Evolutionary conservation across 208 protist species (phyloP).

Genomic region (Acanthamoeba quina): DNA sequence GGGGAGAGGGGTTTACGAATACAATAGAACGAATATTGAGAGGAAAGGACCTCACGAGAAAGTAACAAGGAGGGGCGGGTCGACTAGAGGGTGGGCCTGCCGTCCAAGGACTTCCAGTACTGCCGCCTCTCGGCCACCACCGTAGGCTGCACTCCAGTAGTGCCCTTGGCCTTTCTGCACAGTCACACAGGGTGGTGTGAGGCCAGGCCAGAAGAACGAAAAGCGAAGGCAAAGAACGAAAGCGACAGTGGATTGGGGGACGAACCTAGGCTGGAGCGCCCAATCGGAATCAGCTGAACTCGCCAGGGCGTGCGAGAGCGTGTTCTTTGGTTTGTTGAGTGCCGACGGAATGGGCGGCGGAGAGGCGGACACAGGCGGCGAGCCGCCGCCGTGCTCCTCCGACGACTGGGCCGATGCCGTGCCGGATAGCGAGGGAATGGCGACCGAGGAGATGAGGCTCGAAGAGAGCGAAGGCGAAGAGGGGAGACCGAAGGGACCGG

Average conservation of each 20-base stretch:
- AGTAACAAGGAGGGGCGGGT: no score
- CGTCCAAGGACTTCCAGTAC: constrained; percentile 7
- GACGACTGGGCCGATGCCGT: background rate
- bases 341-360: background rate
- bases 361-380: background rate
- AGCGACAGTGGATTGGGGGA: no score
- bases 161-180: background rate
- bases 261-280: background rate
- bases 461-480: constrained; percentile 2
- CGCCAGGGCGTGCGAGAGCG: background rate
- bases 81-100: background rate
- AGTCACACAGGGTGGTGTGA: no score
- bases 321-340: constrained; percentile 15
- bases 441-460: background rate
- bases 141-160: background rate
- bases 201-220: background rate
- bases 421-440: constrained; percentile 9
- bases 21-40: no score
- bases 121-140: constrained; percentile 24
- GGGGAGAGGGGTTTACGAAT: no score
- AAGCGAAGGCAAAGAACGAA: no score
- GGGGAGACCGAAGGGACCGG: background rate
- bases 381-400: background rate
- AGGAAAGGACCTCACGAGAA: no score
- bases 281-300: background rate